Evolutionary conservation across 805 yeast species (phyloP), one percentile per base, ranked within the genome.

Genomic region (Saccharomycopsis sp.): DNA sequence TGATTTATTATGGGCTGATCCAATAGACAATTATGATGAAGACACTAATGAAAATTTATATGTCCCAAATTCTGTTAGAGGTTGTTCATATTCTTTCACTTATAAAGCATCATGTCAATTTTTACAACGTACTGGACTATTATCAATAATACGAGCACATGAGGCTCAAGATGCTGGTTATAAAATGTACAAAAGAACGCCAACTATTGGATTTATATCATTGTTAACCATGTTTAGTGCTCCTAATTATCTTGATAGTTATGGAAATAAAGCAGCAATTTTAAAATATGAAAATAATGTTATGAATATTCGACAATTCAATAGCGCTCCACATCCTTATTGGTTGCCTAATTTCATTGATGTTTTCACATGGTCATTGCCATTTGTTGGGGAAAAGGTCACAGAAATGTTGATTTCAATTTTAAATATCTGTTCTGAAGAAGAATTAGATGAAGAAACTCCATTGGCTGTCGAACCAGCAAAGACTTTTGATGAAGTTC

Each of bases 141-240:
- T 90, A 26, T 82, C 88, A n/a, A 76, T 90, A 28, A 86, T 90
- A 38, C 72, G 98, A 47, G 97, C 97, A 1, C 98, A 90, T 62
- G 97, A 90, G 65, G 97, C 97, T 1, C 98, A 90, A 63, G 97
- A 90, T 62, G 89, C 93, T 7, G 98, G 98, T 29, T 90, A 89
- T 64, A 70, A 96, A 59, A 93, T 93, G 86, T 90, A 90, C 65
- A 83, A 81, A 55, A 77, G 85, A 53, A 85, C 96, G 1, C 74
- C 77, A 50, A 72, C 84, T 3, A 79, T 88, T 57, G 94, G 94
- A 9, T 90, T 90, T 60, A 97, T 97, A 1, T 77, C 90, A 4
- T 71, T 90, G 31, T 75, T 90, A 61, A 88, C 97, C 2, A 78
- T 90, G 66, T 90, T 90, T 64, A 82, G 94, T 40, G 97, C 97